Evolutionary conservation across 2,329 filamentous ascomycete species (phyloP), one percentile per base, ranked within the genome.

Genomic region (Aspergillus niger): DNA sequence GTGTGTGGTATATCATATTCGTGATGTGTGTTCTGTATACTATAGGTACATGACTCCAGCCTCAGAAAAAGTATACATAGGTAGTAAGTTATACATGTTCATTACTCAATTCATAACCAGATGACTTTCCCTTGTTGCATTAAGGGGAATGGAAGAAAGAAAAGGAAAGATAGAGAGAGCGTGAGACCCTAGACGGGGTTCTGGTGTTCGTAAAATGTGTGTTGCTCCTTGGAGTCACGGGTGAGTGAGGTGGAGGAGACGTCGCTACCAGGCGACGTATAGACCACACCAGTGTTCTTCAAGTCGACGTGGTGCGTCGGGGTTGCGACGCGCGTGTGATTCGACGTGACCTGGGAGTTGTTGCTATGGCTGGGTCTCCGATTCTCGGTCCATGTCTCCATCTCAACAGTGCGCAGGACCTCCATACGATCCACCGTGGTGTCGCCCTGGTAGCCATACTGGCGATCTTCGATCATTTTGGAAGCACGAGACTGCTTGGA

Each of bases 401-500:
- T 70, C 57, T 76, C 74, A 1, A 76, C 68, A 5, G 74, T 76
- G 22, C 73, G 73, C 54, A 76, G 61, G 15, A 76, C 70, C 52
- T 70, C 70, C 28, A 75, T 65, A 2, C 67, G 71, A 52, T 68
- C 61, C 8, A 48, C 32, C 5, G 43, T 39, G 3, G 50, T 55
- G 38, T 70, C 68, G 8, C 62, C 66, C 48, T 66, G 63, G 39
- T 61, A 63, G 7, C 60, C 63, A 30, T 60, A 60, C 17, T 60
- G 66, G 15, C 61, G 65, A 47, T 55, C 53, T 32, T 55, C 3
- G 57, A 60, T 13, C 32, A 36, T 17, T 44, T 61, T 43, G 13
- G 39, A 47, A 36, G 30, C 22, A 41, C 41, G 55, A 10, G 69
- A 69, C 47, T 58, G 51, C 20, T 64, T 67, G 1, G 71, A 74